Percentiles rank a stretch among this genome's conserved stretches.
Conservation (phyloP, 73 alveolate genomes). For the Blepharisma japonicum region DNA sequence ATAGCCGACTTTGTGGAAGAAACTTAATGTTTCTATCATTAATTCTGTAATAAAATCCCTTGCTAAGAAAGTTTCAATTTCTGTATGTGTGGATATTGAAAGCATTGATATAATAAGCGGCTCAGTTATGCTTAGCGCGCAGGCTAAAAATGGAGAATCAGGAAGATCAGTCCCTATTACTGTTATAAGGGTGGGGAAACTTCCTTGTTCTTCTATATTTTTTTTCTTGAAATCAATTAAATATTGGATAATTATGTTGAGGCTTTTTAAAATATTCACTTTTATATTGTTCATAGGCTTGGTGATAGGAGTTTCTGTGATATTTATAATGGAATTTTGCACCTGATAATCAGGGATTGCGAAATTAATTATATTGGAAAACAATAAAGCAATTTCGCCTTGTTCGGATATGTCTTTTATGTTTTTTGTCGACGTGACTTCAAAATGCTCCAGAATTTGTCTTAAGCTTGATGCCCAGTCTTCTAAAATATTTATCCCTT, state of each 20-base stretch:
- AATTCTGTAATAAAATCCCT: not conserved
- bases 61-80: not conserved
- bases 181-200: not conserved
- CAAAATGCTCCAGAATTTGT: slow-evolving; percentile 23
- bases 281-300: not conserved
- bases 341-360: not conserved
- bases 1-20: not conserved
- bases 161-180: slow-evolving; percentile 20
- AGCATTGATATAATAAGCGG: not conserved
- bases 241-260: slow-evolving; percentile 10
- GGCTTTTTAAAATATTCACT: not conserved
- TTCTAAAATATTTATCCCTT: slow-evolving; percentile 10
- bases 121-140: not conserved
- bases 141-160: not conserved
- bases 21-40: not conserved
- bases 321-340: not conserved
- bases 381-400: not conserved
- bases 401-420: not conserved
- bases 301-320: not conserved
- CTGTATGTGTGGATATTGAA: too few species aligned
- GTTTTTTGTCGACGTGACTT: not conserved
- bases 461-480: slow-evolving; percentile 26
- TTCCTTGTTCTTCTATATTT: slow-evolving; percentile 26
- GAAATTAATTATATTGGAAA: not conserved
- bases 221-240: slow-evolving; percentile 24